phyloP scores from a whole-genome alignment of 768 basidiomycete genomes.

The Trametopsis cervina region DNA sequence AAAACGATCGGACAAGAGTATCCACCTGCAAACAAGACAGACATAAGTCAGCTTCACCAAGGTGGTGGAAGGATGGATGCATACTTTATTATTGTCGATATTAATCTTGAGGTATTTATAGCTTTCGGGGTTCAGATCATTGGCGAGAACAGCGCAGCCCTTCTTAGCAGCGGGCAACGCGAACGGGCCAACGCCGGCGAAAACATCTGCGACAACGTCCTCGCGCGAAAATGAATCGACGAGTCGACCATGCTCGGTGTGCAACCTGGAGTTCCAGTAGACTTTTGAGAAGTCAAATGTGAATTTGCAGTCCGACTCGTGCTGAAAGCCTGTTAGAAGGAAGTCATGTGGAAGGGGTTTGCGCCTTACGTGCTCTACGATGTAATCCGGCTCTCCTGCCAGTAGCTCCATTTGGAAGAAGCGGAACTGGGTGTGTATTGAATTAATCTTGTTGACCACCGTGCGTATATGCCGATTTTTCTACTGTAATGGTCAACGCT shows the following conservation, averaged over 20 bases:
- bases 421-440: slow-evolving; percentile 79
- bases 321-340: slow-evolving; percentile 33
- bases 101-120: slow-evolving; percentile 72
- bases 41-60: slow-evolving; percentile 1
- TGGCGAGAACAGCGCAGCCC: slow-evolving; percentile 84
- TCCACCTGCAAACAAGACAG: slow-evolving; percentile 44
- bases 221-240: slow-evolving; percentile 64
- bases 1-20: slow-evolving; percentile 61
- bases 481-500: slow-evolving; percentile 33
- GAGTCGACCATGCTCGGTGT: slow-evolving; percentile 85
- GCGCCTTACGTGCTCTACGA: slow-evolving; percentile 75
- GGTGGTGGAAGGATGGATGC: background rate
- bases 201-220: slow-evolving; percentile 87
- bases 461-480: slow-evolving; percentile 83
- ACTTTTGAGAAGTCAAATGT: slow-evolving; percentile 92
- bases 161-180: slow-evolving; percentile 90
- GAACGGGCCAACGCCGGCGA: slow-evolving; percentile 97
- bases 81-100: slow-evolving; percentile 68
- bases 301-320: slow-evolving; percentile 81
- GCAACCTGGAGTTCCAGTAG: slow-evolving; percentile 97
- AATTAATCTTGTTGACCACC: slow-evolving; percentile 92
- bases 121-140: slow-evolving; percentile 91
- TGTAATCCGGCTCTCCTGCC: slow-evolving; percentile 81
- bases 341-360: background rate
- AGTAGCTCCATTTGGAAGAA: slow-evolving; percentile 96